phyloP scores from a whole-genome alignment of 768 basidiomycete species.

The Porpolomopsis calyptriformis region DNA sequence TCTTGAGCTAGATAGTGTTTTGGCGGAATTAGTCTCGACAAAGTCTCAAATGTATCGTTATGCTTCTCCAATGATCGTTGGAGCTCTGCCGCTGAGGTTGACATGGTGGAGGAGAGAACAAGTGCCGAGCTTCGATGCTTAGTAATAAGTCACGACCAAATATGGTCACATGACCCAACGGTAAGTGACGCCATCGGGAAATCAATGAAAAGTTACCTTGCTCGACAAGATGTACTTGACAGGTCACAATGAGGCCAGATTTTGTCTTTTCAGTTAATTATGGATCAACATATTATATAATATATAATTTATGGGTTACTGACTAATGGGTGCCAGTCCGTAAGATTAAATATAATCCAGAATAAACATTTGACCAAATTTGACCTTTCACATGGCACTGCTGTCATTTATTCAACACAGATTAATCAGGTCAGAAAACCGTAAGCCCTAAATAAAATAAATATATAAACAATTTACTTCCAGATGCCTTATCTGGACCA shows the following conservation, averaged over 20 bases:
- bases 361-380: background rate
- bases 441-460: background rate
- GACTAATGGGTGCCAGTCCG: background rate
- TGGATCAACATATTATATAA: too few species aligned
- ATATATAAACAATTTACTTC: background rate
- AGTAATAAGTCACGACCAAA: too few species aligned
- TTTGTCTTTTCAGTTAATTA: too few species aligned
- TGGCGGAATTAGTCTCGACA: conserved; percentile 79
- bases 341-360: background rate
- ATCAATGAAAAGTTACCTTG: too few species aligned
- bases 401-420: background rate
- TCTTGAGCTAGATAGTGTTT: conserved; percentile 76
- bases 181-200: too few species aligned
- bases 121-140: too few species aligned
- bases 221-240: too few species aligned
- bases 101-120: conserved; percentile 33
- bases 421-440: background rate
- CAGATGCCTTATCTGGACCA: background rate
- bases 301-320: too few species aligned
- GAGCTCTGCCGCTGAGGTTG: conserved; percentile 38
- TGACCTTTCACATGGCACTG: background rate
- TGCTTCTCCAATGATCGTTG: conserved; percentile 66
- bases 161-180: too few species aligned
- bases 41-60: conserved; percentile 75
- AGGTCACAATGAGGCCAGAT: too few species aligned